These are phyloP conservation scores for Thalassiosira profunda DNA, from an alignment of 108 stramenopile species.

Conservation along the genomic window DNA sequence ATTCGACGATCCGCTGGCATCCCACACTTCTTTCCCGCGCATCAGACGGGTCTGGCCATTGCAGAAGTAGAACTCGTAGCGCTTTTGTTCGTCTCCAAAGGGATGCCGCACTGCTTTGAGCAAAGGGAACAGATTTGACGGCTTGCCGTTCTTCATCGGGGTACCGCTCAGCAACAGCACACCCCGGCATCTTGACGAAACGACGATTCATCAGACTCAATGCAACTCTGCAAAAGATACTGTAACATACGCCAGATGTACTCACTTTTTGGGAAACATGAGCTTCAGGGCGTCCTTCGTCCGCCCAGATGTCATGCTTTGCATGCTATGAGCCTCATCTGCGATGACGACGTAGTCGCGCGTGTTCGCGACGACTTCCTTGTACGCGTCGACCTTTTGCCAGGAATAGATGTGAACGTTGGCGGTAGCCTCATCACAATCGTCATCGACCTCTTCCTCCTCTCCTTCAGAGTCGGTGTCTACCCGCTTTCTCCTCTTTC, in stretches of 20 bases:
- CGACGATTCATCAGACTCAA: no score
- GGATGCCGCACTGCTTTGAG: conserved; percentile 79
- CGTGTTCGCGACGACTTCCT: conserved; percentile 12
- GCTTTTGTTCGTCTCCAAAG: conserved; percentile 74
- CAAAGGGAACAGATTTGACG: conserved; percentile 83
- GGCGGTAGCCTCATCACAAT: not conserved
- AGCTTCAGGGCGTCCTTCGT: conserved; percentile 72
- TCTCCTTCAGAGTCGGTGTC: conserved; percentile 9
- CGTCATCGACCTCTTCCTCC: not conserved
- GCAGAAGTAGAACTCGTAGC: conserved; percentile 82
- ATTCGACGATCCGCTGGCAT: conserved; percentile 51
- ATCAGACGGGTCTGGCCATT: conserved; percentile 57
- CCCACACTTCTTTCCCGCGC: conserved; percentile 58
- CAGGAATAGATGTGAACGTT: conserved; percentile 61
- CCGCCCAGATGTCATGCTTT: conserved; percentile 63
- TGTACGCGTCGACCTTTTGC: conserved; percentile 59
- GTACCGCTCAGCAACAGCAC: conserved; percentile 85
- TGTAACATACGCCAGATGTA: not conserved
- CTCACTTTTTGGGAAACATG: conserved; percentile 38
- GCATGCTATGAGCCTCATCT: conserved; percentile 88
- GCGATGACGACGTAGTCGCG: conserved; percentile 66
- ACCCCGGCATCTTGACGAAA: conserved; percentile 60
- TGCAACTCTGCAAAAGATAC: no score
- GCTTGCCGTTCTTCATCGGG: conserved; percentile 94
- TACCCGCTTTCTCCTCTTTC: conserved; percentile 25